phyloP scores from a whole-genome alignment of 345 rosid genomes.

The Gossypium longicalyx region DNA sequence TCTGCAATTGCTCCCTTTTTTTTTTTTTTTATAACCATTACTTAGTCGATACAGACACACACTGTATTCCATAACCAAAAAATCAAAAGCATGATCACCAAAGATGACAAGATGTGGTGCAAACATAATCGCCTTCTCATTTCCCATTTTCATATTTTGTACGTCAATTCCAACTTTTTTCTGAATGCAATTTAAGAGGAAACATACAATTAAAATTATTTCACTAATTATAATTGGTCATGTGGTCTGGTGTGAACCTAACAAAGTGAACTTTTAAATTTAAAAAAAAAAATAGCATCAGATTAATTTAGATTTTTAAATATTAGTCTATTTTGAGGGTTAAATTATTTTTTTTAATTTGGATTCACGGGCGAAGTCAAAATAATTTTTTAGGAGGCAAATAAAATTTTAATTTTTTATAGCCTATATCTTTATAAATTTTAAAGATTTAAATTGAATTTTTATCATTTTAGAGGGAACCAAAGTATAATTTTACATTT shows the following conservation, averaged over 20 bases:
- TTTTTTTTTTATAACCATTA: no score
- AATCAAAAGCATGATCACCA: neutral
- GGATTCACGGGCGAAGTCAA: rapidly evolving
- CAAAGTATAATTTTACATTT: no score
- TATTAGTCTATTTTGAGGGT: no score
- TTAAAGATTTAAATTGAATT: rapidly evolving
- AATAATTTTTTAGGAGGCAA: no score
- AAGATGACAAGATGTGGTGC: neutral
- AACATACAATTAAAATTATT: neutral
- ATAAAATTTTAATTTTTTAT: no score
- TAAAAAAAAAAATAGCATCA: no score
- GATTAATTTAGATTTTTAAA: no score
- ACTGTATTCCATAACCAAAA: neutral
- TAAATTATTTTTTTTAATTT: no score
- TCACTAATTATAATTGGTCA: constrained; percentile 27
- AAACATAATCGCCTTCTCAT: neutral
- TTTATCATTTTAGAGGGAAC: no score
- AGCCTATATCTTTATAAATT: no score
- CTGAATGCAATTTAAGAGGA: neutral
- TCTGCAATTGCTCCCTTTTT: no score
- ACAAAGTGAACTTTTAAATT: neutral
- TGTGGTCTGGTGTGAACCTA: neutral
- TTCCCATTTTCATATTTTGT: neutral
- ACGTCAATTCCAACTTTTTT: neutral
- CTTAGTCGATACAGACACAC: neutral